phyloP scores from a whole-genome alignment of 2,329 filamentous ascomycete species.

The Pseudocercospora fuligena region DNA sequence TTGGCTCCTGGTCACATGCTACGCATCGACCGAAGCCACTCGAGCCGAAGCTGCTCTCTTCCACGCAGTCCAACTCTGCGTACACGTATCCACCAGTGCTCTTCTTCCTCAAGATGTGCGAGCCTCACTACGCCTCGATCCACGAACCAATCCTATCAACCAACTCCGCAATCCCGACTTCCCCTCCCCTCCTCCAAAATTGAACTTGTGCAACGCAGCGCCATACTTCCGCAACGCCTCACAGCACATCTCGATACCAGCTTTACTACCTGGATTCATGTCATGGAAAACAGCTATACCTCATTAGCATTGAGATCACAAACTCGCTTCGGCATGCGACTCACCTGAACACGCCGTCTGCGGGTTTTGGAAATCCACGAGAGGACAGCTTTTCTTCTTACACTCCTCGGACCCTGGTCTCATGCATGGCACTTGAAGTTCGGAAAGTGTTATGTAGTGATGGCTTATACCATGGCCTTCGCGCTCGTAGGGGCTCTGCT shows the following conservation, averaged over 20 bases:
- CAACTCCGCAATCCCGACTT: constrained; percentile 1
- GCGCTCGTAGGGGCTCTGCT: constrained; percentile 1
- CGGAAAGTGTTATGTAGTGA: constrained; percentile 16
- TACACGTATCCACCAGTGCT: too few relatives aligned
- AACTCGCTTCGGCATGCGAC: background rate
- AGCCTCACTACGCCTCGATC: background rate
- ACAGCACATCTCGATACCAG: constrained; percentile 1
- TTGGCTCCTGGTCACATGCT: too few relatives aligned
- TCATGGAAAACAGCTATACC: background rate
- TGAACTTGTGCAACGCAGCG: constrained; percentile 7
- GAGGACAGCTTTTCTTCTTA: constrained; percentile 6
- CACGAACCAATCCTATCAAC: background rate
- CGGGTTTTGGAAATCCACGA: constrained; percentile 23
- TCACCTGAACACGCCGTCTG: constrained; percentile 25
- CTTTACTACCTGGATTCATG: constrained; percentile 7
- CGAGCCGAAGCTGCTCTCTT: too few relatives aligned
- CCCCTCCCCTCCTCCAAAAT: background rate
- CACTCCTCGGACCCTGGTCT: constrained; percentile 20
- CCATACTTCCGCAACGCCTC: constrained; percentile 17
- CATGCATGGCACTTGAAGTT: constrained; percentile 22
- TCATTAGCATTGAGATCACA: background rate
- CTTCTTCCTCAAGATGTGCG: too few relatives aligned
- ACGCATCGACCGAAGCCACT: too few relatives aligned
- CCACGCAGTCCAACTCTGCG: too few relatives aligned
- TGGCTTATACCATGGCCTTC: constrained; percentile 6